Conservation (phyloP, 768 basidiomycete genomes). For the Rickenella mellea region DNA sequence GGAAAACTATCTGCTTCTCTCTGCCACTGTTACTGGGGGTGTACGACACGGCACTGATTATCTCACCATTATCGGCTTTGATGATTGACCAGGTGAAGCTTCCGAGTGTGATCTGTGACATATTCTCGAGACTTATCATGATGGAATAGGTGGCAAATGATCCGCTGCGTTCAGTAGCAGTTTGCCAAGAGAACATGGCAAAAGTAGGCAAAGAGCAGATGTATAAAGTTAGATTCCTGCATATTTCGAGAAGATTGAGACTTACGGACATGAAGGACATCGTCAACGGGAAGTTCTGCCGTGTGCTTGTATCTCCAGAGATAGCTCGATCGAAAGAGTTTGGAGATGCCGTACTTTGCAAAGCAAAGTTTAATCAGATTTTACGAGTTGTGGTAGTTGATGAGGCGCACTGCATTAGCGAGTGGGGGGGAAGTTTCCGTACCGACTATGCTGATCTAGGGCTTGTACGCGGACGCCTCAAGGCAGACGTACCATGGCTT, state of each 20-base stretch:
- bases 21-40: neutral
- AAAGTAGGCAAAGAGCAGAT: too few relatives aligned
- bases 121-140: too few relatives aligned
- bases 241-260: neutral
- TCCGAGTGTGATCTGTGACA: too few relatives aligned
- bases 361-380: too few relatives aligned
- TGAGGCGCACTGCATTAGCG: slow-evolving; percentile 11
- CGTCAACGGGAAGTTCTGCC: neutral
- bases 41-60: neutral
- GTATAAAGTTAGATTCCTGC: too few relatives aligned
- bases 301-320: slow-evolving; percentile 14
- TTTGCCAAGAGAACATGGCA: neutral
- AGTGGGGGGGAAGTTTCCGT: slow-evolving; percentile 12
- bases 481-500: slow-evolving; percentile 7
- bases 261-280: neutral
- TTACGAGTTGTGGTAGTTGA: too few relatives aligned
- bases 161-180: neutral
- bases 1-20: neutral
- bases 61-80: neutral
- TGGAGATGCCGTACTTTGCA: slow-evolving; percentile 6
- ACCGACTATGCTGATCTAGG: slow-evolving; percentile 9
- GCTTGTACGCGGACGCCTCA: slow-evolving; percentile 7
- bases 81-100: neutral
- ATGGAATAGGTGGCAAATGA: neutral
- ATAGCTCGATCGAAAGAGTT: slow-evolving; percentile 6